These are phyloP conservation scores for Athelia sp. DNA, from an alignment of 1,284 basidiomycete genomes.

Conservation along the genomic window DNA sequence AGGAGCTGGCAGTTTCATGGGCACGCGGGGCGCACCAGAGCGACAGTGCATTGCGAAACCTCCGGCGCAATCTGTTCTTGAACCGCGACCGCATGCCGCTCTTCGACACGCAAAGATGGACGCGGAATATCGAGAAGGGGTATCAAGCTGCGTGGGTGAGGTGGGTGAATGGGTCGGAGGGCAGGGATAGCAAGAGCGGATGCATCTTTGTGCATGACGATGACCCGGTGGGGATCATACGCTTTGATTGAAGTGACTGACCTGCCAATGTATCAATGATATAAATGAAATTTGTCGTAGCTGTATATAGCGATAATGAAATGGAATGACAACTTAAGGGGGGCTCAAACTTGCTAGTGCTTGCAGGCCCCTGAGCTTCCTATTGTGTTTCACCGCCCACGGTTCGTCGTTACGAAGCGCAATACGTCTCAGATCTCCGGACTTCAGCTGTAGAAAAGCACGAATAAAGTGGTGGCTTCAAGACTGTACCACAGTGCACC, in stretches of 20 bases:
- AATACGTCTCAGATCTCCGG: too few species aligned
- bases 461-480: too few species aligned
- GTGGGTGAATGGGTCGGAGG: conserved; percentile 48
- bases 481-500: too few species aligned
- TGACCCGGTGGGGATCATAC: conserved; percentile 10
- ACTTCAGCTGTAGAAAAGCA: too few species aligned
- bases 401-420: too few species aligned
- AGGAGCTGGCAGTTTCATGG: conserved; percentile 46
- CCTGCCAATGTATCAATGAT: neutral
- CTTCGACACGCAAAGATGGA: conserved; percentile 56
- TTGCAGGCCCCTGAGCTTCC: neutral
- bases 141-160: conserved; percentile 48
- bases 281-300: neutral
- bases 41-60: conserved; percentile 27
- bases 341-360: neutral
- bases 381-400: neutral
- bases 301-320: neutral
- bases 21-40: conserved; percentile 34
- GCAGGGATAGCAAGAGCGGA: conserved; percentile 26
- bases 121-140: conserved; percentile 47
- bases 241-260: conserved; percentile 1
- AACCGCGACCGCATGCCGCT: conserved; percentile 42
- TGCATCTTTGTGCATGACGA: conserved; percentile 39
- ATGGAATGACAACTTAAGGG: neutral
- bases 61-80: conserved; percentile 45